Evolutionary conservation across 1,284 basidiomycete genomes (phyloP), one percentile per base, ranked within the genome.

Genomic region (Rhodotorula sp.): DNA sequence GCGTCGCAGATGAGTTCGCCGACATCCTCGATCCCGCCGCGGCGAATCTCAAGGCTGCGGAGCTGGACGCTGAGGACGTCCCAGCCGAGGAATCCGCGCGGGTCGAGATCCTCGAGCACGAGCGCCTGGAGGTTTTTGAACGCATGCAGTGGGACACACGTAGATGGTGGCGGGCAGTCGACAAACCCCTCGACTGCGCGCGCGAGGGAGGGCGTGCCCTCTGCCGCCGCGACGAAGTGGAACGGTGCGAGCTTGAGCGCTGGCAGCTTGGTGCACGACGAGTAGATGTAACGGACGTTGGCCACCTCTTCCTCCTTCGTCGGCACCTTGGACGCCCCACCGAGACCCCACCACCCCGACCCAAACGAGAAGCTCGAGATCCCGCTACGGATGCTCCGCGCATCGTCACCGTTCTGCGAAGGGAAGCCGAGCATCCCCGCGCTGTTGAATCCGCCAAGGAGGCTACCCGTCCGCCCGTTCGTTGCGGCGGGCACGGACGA

Each of bases 231-330:
- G 37, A 53, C 34, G 36, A 68, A 56, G 36, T 60, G 37, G 65
- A 70, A 74, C 2, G 80, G 80, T 3, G 75, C 76, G 41, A 82
- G 70, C 21, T 77, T 68, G 59, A 96, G 84, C 3, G 91, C 88
- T 27, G 92, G 92, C 0, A 95, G 84, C 82, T 91, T 92, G 44
- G 91, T 95, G 83, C 94, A 91, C 79, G 88, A 87, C 79, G 91
- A 91, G 83, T 89, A 95, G 76, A 95, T 85, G 82, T 89, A 93
- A 80, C 89, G 92, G 81, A 94, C 86, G 78, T 93, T 73, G 36
- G 60, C 70, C 17, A 75, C 89, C 7, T 85, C 80, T 72, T 93
- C 90, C 66, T 80, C 85, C 17, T 85, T 86, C 41, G 86, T 86
- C 66, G 87, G 84, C 4, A 86, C 79, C 63, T 85, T 84, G 34